Conservation (phyloP, 2,329 filamentous ascomycete genomes). For the Botrytis aclada region DNA sequence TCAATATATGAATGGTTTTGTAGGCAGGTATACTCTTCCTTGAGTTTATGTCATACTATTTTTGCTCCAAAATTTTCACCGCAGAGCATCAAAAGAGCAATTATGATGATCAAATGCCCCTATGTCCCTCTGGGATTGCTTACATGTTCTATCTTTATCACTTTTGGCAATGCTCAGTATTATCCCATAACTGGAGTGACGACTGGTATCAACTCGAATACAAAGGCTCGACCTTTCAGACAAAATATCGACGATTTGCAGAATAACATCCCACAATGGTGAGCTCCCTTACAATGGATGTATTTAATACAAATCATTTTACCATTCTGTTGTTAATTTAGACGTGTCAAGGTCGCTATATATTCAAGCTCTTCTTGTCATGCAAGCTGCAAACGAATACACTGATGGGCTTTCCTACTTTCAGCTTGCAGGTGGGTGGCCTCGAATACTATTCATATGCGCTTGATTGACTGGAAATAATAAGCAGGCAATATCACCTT, state of each 20-base stretch:
- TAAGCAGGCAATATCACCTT: not conserved
- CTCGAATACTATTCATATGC: not conserved
- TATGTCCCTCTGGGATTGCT: not conserved
- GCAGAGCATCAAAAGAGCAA: not conserved
- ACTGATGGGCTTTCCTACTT: slow-evolving; percentile 28
- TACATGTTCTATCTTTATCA: not conserved
- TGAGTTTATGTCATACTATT: not conserved
- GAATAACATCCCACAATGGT: slow-evolving; percentile 23
- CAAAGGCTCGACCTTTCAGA: slow-evolving; percentile 28
- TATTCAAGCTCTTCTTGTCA: slow-evolving; percentile 17
- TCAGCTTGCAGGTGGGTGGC: slow-evolving; percentile 28
- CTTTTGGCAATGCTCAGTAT: slow-evolving; percentile 10
- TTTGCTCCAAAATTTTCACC: not conserved
- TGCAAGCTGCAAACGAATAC: slow-evolving; percentile 27
- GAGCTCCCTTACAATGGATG: not conserved
- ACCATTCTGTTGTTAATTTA: slow-evolving; percentile 7
- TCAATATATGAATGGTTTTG: not conserved
- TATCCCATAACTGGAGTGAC: slow-evolving; percentile 26
- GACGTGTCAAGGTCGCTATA: slow-evolving; percentile 28
- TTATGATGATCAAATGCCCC: not conserved
- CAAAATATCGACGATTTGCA: slow-evolving; percentile 30
- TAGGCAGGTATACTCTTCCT: not conserved
- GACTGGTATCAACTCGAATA: slow-evolving; percentile 23
- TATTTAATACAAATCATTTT: slow-evolving; percentile 22
- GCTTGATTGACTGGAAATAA: not conserved